Conservation (phyloP, 2,329 filamentous ascomycete genomes). For the Neodidymelliopsis sp. region DNA sequence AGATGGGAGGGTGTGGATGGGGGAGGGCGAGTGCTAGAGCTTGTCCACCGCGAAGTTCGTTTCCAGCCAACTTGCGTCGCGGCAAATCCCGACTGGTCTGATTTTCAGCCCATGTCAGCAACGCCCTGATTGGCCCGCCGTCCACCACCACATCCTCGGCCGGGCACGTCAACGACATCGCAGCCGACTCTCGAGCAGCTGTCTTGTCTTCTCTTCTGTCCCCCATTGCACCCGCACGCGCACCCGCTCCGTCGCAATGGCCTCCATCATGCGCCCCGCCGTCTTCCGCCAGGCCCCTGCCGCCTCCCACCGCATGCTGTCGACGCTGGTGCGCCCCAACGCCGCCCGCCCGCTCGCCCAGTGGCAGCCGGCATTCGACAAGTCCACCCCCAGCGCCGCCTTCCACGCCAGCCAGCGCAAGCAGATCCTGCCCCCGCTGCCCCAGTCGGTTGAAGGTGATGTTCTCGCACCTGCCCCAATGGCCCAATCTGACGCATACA, state of each 20-base stretch:
- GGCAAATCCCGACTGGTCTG: not conserved
- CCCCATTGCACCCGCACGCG: slow-evolving; percentile 4
- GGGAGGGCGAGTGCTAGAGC: too few species aligned
- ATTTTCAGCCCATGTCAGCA: not conserved
- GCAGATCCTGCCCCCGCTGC: slow-evolving; percentile 80
- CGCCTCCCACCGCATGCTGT: slow-evolving; percentile 55
- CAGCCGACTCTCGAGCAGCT: too few species aligned
- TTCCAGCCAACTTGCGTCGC: too few species aligned
- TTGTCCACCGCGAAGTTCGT: too few species aligned
- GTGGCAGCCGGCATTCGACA: slow-evolving; percentile 50
- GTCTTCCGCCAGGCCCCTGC: slow-evolving; percentile 58
- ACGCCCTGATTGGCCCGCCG: slow-evolving; percentile 4
- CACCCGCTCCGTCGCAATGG: slow-evolving; percentile 59
- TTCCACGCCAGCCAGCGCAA: slow-evolving; percentile 85
- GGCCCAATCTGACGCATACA: slow-evolving; percentile 1
- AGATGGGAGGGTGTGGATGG: slow-evolving; percentile 27
- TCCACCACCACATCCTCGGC: slow-evolving; percentile 14
- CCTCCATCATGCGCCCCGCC: slow-evolving; percentile 60
- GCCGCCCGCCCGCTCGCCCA: slow-evolving; percentile 46
- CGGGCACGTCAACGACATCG: slow-evolving; percentile 16
- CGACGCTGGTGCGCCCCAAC: slow-evolving; percentile 50
- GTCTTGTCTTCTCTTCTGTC: slow-evolving; percentile 2
- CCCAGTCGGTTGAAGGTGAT: too few species aligned
- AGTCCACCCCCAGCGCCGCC: slow-evolving; percentile 67
- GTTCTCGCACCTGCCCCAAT: too few species aligned